These are phyloP conservation scores for Zanthoxylum bungeanum DNA, from an alignment of 345 rosid species.

Conservation along the genomic window DNA sequence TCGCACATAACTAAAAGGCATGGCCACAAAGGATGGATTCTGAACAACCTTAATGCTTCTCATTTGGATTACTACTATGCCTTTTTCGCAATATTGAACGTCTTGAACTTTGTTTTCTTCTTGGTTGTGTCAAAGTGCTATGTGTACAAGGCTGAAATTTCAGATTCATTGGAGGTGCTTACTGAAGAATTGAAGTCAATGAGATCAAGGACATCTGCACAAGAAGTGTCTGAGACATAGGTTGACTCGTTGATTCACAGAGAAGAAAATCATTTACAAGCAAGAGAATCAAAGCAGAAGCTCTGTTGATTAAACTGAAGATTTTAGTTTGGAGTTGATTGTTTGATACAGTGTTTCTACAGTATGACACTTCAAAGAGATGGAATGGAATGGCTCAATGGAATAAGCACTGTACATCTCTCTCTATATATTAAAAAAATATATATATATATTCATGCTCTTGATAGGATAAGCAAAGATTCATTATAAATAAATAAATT, in stretches of 20 bases:
- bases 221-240: slow-evolving; percentile 16
- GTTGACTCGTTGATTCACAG: not conserved
- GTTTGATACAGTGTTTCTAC: not conserved
- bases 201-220: slow-evolving; percentile 12
- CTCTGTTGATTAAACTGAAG: not conserved
- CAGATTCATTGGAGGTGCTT: slow-evolving; percentile 49
- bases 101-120: slow-evolving; percentile 60
- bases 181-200: slow-evolving; percentile 42
- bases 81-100: slow-evolving; percentile 54
- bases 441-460: not conserved
- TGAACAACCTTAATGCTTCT: slow-evolving; percentile 69
- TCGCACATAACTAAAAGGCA: slow-evolving; percentile 42
- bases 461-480: not conserved
- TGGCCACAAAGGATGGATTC: slow-evolving; percentile 69
- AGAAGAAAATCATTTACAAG: not conserved
- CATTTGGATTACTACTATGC: slow-evolving; percentile 73
- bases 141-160: slow-evolving; percentile 66
- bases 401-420: too few species aligned
- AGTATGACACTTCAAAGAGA: not conserved
- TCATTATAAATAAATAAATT: not conserved
- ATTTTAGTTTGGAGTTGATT: not conserved
- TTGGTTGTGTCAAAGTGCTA: slow-evolving; percentile 51
- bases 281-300: not conserved
- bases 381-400: not conserved
- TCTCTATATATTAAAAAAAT: too few species aligned